Evolutionary conservation across 2,329 filamentous ascomycete species (phyloP).

Genomic region (Fusarium transvaalense): DNA sequence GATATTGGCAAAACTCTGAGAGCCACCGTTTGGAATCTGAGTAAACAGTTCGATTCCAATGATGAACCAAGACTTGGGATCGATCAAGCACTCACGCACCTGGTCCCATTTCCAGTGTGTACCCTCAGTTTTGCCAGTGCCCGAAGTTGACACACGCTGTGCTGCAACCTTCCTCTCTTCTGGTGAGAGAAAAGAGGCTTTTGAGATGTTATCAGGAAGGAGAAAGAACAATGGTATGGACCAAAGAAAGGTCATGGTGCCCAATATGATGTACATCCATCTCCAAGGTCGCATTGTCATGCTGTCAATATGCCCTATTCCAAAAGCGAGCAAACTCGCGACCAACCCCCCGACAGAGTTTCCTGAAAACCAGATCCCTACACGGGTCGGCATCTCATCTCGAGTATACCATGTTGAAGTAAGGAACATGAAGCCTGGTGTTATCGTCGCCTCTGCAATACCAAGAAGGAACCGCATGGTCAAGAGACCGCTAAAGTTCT

Average conservation of each 20-base stretch:
- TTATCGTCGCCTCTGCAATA: slow-evolving; percentile 66
- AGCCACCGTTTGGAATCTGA: slow-evolving; percentile 73
- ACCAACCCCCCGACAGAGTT: slow-evolving; percentile 63
- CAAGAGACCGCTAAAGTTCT: slow-evolving; percentile 63
- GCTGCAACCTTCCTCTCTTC: slow-evolving; percentile 64
- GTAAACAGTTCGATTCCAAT: slow-evolving; percentile 64
- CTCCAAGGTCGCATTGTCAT: slow-evolving; percentile 62
- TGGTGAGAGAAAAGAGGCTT: slow-evolving; percentile 67
- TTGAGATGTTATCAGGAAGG: slow-evolving; percentile 66
- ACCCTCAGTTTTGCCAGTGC: slow-evolving; percentile 65
- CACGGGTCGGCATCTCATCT: slow-evolving; percentile 66
- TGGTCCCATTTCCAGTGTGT: slow-evolving; percentile 65
- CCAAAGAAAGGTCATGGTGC: slow-evolving; percentile 64
- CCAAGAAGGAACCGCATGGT: slow-evolving; percentile 66
- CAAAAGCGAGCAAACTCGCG: slow-evolving; percentile 66
- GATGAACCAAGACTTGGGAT: slow-evolving; percentile 72
- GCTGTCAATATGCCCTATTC: slow-evolving; percentile 65
- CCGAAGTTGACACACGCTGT: slow-evolving; percentile 62
- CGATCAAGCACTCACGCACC: slow-evolving; percentile 64
- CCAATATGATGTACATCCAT: slow-evolving; percentile 70
- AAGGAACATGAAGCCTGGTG: slow-evolving; percentile 67
- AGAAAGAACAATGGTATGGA: slow-evolving; percentile 61
- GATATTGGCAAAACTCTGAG: slow-evolving; percentile 69
- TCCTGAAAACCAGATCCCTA: slow-evolving; percentile 68
- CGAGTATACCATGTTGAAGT: slow-evolving; percentile 69